Base-by-base conservation (phyloP, 2,329 filamentous ascomycete species). In the Pseudonectria buxi region DNA sequence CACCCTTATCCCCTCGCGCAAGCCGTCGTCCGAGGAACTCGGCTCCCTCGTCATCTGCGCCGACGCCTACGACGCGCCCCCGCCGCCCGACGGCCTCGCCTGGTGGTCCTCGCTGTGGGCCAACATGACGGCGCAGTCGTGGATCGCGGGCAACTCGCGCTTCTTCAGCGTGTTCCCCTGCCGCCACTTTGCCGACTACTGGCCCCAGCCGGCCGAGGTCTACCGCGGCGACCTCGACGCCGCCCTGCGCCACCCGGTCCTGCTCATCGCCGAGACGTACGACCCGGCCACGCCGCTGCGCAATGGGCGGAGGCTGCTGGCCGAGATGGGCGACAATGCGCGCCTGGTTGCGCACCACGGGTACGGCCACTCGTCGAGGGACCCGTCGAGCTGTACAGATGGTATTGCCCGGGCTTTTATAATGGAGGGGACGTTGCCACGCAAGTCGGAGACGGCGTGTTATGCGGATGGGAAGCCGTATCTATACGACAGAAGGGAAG, bases 261-360 rank as follows among this genome's bases (percentile, higher is more conserved):
- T 72, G 26, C 55, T 73, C 26, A 64, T 72, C 26, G 67, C 68
- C 1, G 67, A 68, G 54, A 65, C 64, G 5, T 66, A 72, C 37
- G 69, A 72, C 37, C 68, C 69, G 1, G 68, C 68, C 2, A 72
- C 69, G 6, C 69, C 69, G 4, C 47, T 72, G 28, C 59, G 67
- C 5, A 71, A 72, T 36, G 68, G 68, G 1, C 53, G 66, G 10
- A 51, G 67, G 16, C 54, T 72, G 3, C 37, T 64, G 13, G 33
- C 43, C 0, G 68, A 69, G 35, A 70, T 72, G 67, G 69, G 67
- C 1, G 35, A 46, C 7, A 72, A 72, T 36, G 67, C 68, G n/a
- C 47, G 67, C 6, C 51, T 72, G 13, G 54, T 72, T 24, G 67
- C 53, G 5, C 69, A 72, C 36, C 68, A 72, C 36, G 68, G 68